Percentiles rank a stretch among this genome's conserved stretches.
Conservation (phyloP, 2,329 filamentous ascomycete species). For the Harringtonia lauricola region DNA sequence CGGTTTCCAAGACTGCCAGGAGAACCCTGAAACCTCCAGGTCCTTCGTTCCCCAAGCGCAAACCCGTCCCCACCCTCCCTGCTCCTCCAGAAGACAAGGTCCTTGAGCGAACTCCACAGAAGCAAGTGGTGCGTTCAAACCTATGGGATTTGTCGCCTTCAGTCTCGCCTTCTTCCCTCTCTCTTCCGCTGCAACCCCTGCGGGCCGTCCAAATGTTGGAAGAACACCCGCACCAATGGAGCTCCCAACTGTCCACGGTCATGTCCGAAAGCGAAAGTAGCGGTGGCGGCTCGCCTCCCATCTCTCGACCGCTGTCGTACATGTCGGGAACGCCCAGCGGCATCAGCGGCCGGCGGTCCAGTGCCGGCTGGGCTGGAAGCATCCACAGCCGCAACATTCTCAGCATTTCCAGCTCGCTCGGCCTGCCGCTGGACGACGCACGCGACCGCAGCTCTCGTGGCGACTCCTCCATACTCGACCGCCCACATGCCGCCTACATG, state of each 20-base stretch:
- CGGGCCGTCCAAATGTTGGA: constrained; percentile 32
- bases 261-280: constrained; percentile 48
- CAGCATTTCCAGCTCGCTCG: constrained; percentile 45
- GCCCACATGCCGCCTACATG: constrained; percentile 32
- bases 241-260: constrained; percentile 52
- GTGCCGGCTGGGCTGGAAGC: constrained; percentile 32
- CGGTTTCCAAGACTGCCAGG: constrained; percentile 4
- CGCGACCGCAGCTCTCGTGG: constrained; percentile 21
- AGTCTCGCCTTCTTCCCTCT: constrained; percentile 5
- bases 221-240: constrained; percentile 46
- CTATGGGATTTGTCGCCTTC: constrained; percentile 15
- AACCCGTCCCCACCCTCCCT: constrained; percentile 7
- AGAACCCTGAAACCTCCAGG: not conserved
- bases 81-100: constrained; percentile 3
- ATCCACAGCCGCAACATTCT: constrained; percentile 41
- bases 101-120: constrained; percentile 1
- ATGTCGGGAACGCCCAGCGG: constrained; percentile 23
- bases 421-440: constrained; percentile 28
- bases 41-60: constrained; percentile 7
- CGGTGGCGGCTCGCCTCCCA: constrained; percentile 29
- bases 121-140: not conserved
- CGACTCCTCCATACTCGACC: constrained; percentile 32
- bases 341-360: constrained; percentile 27
- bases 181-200: constrained; percentile 7
- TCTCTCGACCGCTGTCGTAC: constrained; percentile 35